Evolutionary conservation across 2,329 filamentous ascomycete genomes (phyloP).

Genomic region (Xylaria arbuscula): DNA sequence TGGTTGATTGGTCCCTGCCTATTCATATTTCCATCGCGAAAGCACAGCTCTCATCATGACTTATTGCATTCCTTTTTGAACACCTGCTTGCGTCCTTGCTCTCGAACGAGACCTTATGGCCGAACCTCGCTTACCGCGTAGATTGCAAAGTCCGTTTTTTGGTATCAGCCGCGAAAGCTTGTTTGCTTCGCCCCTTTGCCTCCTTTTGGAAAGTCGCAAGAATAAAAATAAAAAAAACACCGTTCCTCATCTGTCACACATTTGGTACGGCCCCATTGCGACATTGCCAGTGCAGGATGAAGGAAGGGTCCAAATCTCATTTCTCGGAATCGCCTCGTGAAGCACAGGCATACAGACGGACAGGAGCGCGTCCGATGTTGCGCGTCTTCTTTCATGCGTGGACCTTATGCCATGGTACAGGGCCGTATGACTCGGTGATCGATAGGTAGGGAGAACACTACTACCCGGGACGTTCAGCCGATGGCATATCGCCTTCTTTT

Average conservation of each 20-base stretch:
- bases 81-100: not conserved
- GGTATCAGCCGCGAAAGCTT: conserved; percentile 28
- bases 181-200: conserved; percentile 16
- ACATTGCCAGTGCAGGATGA: conserved; percentile 1
- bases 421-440: not conserved
- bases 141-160: conserved; percentile 17
- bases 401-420: not conserved
- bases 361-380: not conserved
- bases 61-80: conserved; percentile 1
- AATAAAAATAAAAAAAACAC: not conserved
- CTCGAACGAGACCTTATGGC: not conserved
- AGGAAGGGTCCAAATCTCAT: not conserved
- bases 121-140: conserved; percentile 32
- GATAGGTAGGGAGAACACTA: not conserved
- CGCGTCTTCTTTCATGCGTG: conserved; percentile 3
- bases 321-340: conserved; percentile 8
- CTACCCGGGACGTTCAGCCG: not conserved
- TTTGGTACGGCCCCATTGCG: conserved; percentile 22
- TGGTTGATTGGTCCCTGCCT: conserved; percentile 19
- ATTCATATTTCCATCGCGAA: conserved; percentile 18
- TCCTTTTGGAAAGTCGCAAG: conserved; percentile 8
- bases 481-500: conserved; percentile 5
- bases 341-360: not conserved
- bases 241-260: conserved; percentile 24
- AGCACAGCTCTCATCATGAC: conserved; percentile 8